Evolutionary conservation across 305 asterid species (phyloP).

Genomic region (Fraxinus platypoda): DNA sequence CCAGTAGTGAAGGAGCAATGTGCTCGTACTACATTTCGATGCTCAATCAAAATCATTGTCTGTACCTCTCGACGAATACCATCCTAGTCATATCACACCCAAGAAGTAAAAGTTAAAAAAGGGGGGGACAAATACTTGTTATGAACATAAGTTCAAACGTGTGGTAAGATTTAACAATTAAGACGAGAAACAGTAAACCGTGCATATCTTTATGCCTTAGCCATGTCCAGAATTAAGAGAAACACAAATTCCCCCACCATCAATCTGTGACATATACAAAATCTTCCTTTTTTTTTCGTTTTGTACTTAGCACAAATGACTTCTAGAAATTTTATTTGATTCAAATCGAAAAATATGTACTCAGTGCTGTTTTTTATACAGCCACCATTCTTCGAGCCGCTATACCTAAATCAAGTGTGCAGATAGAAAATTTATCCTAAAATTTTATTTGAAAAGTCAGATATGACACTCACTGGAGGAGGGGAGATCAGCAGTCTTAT

Average conservation of each 20-base stretch:
- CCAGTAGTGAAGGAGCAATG: slow-evolving; percentile 87
- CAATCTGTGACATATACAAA: not conserved
- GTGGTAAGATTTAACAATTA: slow-evolving; percentile 4
- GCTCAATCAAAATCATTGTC: slow-evolving; percentile 85
- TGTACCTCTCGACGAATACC: slow-evolving; percentile 88
- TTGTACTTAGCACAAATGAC: not conserved
- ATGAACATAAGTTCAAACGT: not conserved
- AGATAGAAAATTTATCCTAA: not conserved
- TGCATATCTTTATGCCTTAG: slow-evolving; percentile 20
- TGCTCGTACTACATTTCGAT: slow-evolving; percentile 84
- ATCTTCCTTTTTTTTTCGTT: not conserved
- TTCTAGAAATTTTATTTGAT: slow-evolving; percentile 4
- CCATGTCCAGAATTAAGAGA: not conserved
- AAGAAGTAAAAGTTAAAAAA: slow-evolving; percentile 13
- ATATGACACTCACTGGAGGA: not conserved
- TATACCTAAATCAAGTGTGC: slow-evolving; percentile 1
- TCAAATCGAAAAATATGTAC: not conserved
- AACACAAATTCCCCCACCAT: not conserved
- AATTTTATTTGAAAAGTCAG: not conserved
- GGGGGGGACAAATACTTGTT: not conserved
- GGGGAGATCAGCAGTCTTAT: not conserved
- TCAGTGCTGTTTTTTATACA: not conserved
- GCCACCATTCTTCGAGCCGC: not conserved
- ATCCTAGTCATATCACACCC: slow-evolving; percentile 53
- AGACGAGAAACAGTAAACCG: slow-evolving; percentile 10